Evolutionary conservation across 73 alveolate genomes (phyloP), one percentile per base, ranked within the genome.

Genomic region (Paramecium octaurelia): DNA sequence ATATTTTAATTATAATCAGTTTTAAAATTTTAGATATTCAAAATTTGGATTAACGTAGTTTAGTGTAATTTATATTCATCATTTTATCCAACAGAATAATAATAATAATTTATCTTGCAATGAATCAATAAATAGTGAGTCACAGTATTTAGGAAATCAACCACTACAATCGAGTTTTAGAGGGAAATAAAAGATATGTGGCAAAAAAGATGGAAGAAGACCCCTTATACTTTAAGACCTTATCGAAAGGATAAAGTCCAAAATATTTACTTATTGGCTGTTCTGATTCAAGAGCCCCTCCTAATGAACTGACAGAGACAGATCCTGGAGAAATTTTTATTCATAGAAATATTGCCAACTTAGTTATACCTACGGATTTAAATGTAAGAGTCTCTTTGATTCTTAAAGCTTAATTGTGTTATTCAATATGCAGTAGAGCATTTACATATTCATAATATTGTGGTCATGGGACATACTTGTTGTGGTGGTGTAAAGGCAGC

Each of bases 401-500:
- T 23, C 43, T 10, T 24, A 80, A 38, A 80, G 91, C 23, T 80
- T 2, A 80, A 80, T 23, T 80, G 91, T 48, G 94, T 89, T 20
- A 89, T 89, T 73, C 42, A 89, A 24, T 89, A 89, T 27, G 94
- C 94, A 27, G 94, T 89, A 2, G 94, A 89, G 48, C 80, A 70
- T 50, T 34, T 89, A n/a, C 50, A 89, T 20, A 88, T 89, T n/a
- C 70, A 89, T n/a, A 77, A 89, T 34, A 89, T 89, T 8, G 75
- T 89, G 12, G 92, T 89, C 4, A 70, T 77, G 80, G 94, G 94
- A 24, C 94, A 89, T 89, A 70, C 86, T 21, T 35, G 23, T 7
- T 89, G 94, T 89, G 94, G 94, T 42, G 94, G 94, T 9, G 91
- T 89, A 38, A 89, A 69, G 48, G 94, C 94, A 20, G 94, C 94